phyloP scores from a whole-genome alignment of 768 basidiomycete species.

The Dioszegia crocea region DNA sequence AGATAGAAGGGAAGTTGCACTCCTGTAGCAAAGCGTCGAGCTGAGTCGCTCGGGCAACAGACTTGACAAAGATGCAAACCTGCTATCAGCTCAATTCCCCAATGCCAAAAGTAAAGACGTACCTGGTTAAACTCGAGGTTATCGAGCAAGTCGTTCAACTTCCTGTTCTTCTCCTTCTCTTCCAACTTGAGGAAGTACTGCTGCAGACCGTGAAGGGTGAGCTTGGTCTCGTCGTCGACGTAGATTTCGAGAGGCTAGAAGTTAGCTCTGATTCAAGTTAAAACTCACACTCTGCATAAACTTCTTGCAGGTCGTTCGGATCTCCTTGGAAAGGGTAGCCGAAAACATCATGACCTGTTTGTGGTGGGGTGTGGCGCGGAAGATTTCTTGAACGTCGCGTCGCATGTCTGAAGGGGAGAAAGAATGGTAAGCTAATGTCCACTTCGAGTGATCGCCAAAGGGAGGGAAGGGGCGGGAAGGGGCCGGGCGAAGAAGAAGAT shows the following conservation, averaged over 20 bases:
- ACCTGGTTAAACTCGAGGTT: conserved; percentile 98
- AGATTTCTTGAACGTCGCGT: conserved; percentile 99
- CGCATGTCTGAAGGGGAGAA: conserved; percentile 80
- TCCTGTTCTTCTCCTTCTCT: conserved; percentile 91
- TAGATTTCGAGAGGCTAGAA: conserved; percentile 96
- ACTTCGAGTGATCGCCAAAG: background rate
- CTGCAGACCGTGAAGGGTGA: conserved; percentile 95
- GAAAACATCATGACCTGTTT: conserved; percentile 99
- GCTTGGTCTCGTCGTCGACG: conserved; percentile 97
- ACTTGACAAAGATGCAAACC: conserved; percentile 99
- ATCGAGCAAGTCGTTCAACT: conserved; percentile 91
- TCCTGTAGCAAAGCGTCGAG: conserved; percentile 91
- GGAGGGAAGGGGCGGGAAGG: background rate
- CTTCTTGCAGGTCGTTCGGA: conserved; percentile 96
- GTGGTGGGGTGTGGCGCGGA: conserved; percentile 96
- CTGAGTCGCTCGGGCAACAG: conserved; percentile 92
- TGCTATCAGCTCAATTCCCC: conserved; percentile 46
- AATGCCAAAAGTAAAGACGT: conserved; percentile 15
- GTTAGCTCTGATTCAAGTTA: conserved; percentile 12
- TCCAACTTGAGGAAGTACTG: conserved; percentile 98
- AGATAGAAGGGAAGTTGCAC: conserved; percentile 97
- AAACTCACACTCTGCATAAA: conserved; percentile 94
- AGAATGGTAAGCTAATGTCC: conserved; percentile 20
- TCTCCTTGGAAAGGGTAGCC: conserved; percentile 94
- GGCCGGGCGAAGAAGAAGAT: background rate